phyloP scores from a whole-genome alignment of 2,329 filamentous ascomycete genomes.

The Diaporthe citriasiana region DNA sequence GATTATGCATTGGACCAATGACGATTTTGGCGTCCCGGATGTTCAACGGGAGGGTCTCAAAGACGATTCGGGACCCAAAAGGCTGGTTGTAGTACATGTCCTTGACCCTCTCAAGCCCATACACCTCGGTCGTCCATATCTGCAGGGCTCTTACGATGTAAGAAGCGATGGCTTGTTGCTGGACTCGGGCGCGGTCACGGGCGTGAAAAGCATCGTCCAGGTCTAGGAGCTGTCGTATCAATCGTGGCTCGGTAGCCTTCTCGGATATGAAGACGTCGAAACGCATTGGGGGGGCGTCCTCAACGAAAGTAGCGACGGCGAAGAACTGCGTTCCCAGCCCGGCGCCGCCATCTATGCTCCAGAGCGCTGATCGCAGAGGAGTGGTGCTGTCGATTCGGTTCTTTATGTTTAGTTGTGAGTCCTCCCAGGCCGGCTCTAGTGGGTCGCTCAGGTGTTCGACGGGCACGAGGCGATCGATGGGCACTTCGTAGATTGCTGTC shows the following conservation, averaged over 20 bases:
- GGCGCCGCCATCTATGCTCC: conserved; percentile 72
- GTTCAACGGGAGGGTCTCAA: conserved; percentile 65
- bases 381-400: conserved; percentile 72
- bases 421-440: conserved; percentile 55
- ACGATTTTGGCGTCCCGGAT: conserved; percentile 61
- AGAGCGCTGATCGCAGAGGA: conserved; percentile 59
- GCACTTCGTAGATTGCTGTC: conserved; percentile 57
- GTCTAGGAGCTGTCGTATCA: conserved; percentile 62
- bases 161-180: conserved; percentile 64
- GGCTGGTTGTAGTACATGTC: conserved; percentile 62
- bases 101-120: conserved; percentile 49
- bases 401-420: conserved; percentile 70
- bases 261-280: conserved; percentile 72
- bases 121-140: conserved; percentile 60
- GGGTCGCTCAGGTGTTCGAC: neutral
- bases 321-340: conserved; percentile 71
- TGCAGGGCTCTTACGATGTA: conserved; percentile 70
- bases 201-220: conserved; percentile 69
- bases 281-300: conserved; percentile 62
- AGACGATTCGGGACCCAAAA: conserved; percentile 70
- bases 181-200: conserved; percentile 63
- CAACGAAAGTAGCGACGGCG: conserved; percentile 66
- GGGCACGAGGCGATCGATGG: conserved; percentile 1
- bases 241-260: conserved; percentile 56
- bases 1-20: conserved; percentile 64